Conservation (phyloP, 257 asterid species). For the Oldenlandia corymbosa region DNA sequence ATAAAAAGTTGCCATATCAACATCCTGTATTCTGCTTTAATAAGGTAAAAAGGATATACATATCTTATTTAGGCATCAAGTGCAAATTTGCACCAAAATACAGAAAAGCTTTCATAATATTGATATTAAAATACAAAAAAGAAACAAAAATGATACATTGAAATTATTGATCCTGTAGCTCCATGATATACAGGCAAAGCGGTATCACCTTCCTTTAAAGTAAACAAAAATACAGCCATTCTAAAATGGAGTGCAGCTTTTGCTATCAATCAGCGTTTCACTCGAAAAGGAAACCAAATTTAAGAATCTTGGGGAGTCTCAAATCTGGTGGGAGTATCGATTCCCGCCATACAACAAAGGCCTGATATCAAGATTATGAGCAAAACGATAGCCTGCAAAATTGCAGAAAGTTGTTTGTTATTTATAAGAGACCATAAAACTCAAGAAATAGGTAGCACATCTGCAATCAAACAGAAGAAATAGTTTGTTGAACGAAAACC, state of each 20-base stretch:
- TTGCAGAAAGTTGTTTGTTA: neutral
- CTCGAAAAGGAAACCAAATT: conserved; percentile 15
- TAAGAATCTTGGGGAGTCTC: conserved; percentile 84
- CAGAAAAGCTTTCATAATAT: no score
- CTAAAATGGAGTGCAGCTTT: conserved; percentile 5
- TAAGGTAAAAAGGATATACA: no score
- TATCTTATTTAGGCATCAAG: no score
- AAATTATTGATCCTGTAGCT: conserved; percentile 10
- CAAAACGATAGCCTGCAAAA: conserved; percentile 77
- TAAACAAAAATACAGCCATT: conserved; percentile 19
- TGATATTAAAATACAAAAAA: neutral
- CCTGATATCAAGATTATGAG: conserved; percentile 88
- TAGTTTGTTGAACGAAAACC: conserved; percentile 3
- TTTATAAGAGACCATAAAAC: neutral
- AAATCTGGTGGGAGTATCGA: conserved; percentile 95
- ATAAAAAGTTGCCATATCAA: no score
- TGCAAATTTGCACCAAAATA: no score
- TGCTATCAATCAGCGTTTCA: neutral
- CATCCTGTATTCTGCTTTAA: no score
- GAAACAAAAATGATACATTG: conserved; percentile 5
- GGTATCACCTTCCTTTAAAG: conserved; percentile 10
- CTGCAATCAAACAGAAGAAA: conserved; percentile 6
- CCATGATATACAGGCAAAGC: conserved; percentile 6
- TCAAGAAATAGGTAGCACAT: neutral
- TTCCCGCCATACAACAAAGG: conserved; percentile 98